Evolutionary conservation across 306 rosid species (phyloP).

Genomic region (Lupinus albus): DNA sequence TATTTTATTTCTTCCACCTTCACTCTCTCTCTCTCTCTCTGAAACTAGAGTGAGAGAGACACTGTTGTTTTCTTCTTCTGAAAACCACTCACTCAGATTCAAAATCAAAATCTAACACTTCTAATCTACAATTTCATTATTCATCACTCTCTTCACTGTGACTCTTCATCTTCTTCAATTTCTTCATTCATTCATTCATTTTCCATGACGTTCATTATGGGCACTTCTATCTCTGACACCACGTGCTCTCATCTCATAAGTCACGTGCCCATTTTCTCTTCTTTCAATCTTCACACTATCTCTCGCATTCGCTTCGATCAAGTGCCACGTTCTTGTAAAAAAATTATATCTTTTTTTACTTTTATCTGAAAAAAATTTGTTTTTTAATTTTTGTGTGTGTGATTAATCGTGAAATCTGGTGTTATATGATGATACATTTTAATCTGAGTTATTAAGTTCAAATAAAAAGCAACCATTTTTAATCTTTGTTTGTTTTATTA

Average conservation of each 20-base stretch:
- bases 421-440: slow-evolving; percentile 10
- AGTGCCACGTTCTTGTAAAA: slow-evolving; percentile 53
- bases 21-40: too few species aligned
- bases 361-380: too few species aligned
- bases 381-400: too few species aligned
- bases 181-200: too few species aligned
- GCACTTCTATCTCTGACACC: slow-evolving; percentile 68
- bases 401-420: slow-evolving; percentile 7
- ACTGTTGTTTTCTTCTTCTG: too few species aligned
- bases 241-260: slow-evolving; percentile 49
- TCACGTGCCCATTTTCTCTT: slow-evolving; percentile 16
- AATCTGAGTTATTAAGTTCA: background rate
- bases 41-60: too few species aligned
- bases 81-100: too few species aligned
- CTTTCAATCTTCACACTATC: slow-evolving; percentile 10
- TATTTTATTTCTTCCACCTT: too few species aligned
- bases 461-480: slow-evolving; percentile 4
- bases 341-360: background rate
- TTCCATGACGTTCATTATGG: slow-evolving; percentile 70
- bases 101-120: too few species aligned
- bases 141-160: background rate
- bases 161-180: too few species aligned
- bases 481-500: background rate
- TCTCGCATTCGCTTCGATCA: slow-evolving; percentile 50
- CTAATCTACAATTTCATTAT: too few species aligned